phyloP scores from a whole-genome alignment of 176 grass and related monocot genomes.

The Guadua angustifolia region DNA sequence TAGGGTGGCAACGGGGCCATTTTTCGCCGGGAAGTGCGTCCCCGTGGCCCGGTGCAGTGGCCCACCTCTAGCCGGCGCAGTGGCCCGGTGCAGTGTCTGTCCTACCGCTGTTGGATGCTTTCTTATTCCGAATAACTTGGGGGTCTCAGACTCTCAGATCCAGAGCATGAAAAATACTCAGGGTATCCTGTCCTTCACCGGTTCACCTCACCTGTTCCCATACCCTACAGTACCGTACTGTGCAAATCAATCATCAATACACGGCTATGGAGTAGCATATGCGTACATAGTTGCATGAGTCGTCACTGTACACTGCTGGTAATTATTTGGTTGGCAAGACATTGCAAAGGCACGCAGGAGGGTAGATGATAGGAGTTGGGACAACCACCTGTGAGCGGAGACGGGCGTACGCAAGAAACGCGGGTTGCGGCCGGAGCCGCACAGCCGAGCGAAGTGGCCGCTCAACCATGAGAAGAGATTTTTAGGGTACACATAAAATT shows the following conservation, averaged over 20 bases:
- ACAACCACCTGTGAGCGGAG: background rate
- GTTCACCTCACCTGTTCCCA: background rate
- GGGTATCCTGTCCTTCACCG: no score
- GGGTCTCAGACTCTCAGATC: no score
- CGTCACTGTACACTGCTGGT: background rate
- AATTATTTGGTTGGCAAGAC: background rate
- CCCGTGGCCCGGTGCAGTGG: no score
- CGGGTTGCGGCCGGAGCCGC: background rate
- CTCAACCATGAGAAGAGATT: background rate
- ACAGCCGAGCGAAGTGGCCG: no score
- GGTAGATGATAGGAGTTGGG: no score
- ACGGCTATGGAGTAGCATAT: background rate
- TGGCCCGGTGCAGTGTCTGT: background rate
- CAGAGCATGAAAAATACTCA: no score
- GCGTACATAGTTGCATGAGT: background rate
- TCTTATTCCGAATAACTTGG: background rate
- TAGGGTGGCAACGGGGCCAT: no score
- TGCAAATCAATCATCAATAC: background rate
- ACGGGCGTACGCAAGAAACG: background rate
- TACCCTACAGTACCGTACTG: background rate
- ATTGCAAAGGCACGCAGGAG: background rate
- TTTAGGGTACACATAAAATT: no score
- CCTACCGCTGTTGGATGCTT: background rate
- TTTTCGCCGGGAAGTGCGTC: no score
- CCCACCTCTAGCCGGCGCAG: background rate